Evolutionary conservation across 2,329 filamentous ascomycete genomes (phyloP), one percentile per base, ranked within the genome.

Genomic region (Tolypocladium nubicola): DNA sequence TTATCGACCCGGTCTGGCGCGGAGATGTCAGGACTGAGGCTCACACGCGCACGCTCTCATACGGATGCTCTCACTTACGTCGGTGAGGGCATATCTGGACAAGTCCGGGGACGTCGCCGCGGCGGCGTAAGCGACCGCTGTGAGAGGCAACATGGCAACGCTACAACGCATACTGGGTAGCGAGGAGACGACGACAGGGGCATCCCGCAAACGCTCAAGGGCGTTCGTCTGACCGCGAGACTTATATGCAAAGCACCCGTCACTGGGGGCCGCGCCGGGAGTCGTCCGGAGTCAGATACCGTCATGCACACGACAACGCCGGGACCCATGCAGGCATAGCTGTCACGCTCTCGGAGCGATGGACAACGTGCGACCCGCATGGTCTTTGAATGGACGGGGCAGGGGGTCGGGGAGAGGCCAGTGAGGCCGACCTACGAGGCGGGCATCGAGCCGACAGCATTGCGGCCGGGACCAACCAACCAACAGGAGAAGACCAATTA

Each of bases 1-100:
- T 69, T 6, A 70, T 67, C 3, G 75, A 71, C 33, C 77, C 77
- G 21, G 74, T 78, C 76, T 79, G 23, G 35, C 11, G 23, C 2
- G 10, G 4, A 8, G 2, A 21, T 21, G 19, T 52, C 14, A 52
- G 11, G 9, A 35, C 9, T 9, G 30, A 52, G 30, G 21, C 47
- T 37, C 43, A 4, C 11, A 16, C 13, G 13, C 3, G 21, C 1
- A 13, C n/a, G 21, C 4, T 9, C 30, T 35, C 19, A 8, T 14
- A 13, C 4, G 21, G 30, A 52, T 13, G 4, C 13, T 19, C 23
- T 47, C 37, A 66, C 68, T 65, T 63, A 71, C 70, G 63, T 67
- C 62, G 23, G 72, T 73, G 38, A 70, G 61, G 4, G 70, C 73
- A 64, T 72, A 73, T 50, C 59, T 61, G 30, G 71, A 61, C 35